phyloP scores from a whole-genome alignment of 2,329 filamentous ascomycete species.

The Cladosporium phlei region DNA sequence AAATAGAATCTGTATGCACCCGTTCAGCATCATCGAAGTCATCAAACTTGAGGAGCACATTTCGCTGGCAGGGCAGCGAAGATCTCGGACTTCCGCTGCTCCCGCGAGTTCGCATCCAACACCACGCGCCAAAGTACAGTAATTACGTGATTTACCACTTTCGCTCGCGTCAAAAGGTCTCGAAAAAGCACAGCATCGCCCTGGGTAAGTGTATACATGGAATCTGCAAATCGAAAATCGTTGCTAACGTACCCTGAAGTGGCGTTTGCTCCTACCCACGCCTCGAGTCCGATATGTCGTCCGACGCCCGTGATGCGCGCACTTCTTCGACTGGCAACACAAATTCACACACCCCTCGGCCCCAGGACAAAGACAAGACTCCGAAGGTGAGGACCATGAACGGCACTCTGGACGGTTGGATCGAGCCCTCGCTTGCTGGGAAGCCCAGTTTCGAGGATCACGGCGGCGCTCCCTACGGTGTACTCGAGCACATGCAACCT shows the following conservation, averaged over 20 bases:
- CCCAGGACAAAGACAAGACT: slow-evolving; percentile 19
- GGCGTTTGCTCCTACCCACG: slow-evolving; percentile 12
- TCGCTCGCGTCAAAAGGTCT: slow-evolving; percentile 5
- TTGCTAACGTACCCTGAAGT: slow-evolving; percentile 6
- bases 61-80: no score
- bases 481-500: slow-evolving; percentile 78
- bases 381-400: slow-evolving; percentile 36
- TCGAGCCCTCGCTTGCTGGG: slow-evolving; percentile 54
- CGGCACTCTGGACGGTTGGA: slow-evolving; percentile 35
- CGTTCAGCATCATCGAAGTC: no score
- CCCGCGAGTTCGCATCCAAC: no score
- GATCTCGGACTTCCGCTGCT: no score
- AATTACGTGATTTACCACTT: no score
- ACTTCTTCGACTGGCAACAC: not conserved
- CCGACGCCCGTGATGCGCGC: slow-evolving; percentile 13
- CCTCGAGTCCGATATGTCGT: slow-evolving; percentile 7
- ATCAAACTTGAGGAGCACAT: no score
- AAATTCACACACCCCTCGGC: slow-evolving; percentile 17
- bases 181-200: slow-evolving; percentile 13
- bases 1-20: no score
- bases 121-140: no score
- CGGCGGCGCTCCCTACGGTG: slow-evolving; percentile 67
- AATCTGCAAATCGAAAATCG: not conserved
- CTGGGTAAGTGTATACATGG: slow-evolving; percentile 6
- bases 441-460: slow-evolving; percentile 72